Evolutionary conservation across 2,329 filamentous ascomycete species (phyloP), one percentile per base, ranked within the genome.

Genomic region (Alternaria arborescens): DNA sequence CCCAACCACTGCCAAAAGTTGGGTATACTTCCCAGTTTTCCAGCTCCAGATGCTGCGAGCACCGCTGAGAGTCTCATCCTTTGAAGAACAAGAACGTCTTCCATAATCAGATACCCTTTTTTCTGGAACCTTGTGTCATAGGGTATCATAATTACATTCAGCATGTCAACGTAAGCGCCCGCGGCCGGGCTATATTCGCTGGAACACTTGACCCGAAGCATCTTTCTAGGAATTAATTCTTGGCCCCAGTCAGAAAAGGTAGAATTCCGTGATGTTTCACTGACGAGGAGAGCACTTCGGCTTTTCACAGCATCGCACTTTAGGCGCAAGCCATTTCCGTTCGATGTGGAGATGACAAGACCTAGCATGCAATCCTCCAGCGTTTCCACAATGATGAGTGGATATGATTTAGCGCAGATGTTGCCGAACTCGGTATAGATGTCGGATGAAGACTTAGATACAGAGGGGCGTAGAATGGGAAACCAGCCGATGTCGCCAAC

Each of bases 401-500:
- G 52, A n/a, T 46, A 55, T 1, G 11, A 3, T 10, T 55, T 52
- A 1, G 36, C 36, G 26, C 36, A 22, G 8, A 52, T 24, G 26
- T 28, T 20, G 1, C 50, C 50, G 2, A 26, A 52, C 2, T 28
- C 3, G 12, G 50, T 41, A 7, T 20, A 26, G 4, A 52, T 43
- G 50, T 52, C 38, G 6, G 26, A 20, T 6, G 16, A 4, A 30
- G 38, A 43, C 7, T 3, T n/a, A n/a, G 16, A 11, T 16, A 41
- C 2, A 6, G 51, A 43, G 7, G 41, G 51, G 1, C 51, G 51
- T 4, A 30, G 12, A 1, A 53, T 3, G 3, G 51, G 51, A 6
- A 32, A 30, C 51, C 51, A 53, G 51, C 51, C 38, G 3, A 53
- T 43, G 12, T 53, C 28, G 12, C 38, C 51, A 16, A 53, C 5